These are phyloP conservation scores for Puccinia polysora DNA, from an alignment of 1,284 basidiomycete genomes.

Conservation along the genomic window DNA sequence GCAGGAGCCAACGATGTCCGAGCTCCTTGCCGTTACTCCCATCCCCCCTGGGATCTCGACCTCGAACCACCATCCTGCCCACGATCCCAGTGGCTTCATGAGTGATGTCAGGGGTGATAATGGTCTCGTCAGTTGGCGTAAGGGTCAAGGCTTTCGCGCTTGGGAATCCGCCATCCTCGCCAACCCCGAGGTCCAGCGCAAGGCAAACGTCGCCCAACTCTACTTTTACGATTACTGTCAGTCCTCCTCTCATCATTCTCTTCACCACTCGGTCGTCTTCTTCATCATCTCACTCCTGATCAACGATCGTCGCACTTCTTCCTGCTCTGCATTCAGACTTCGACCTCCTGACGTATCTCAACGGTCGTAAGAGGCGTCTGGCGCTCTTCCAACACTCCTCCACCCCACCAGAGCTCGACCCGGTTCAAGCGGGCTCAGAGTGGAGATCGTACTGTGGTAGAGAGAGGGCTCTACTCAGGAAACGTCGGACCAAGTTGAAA, in stretches of 20 bases:
- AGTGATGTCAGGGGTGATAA: constrained; percentile 39
- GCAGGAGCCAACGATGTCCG: constrained; percentile 42
- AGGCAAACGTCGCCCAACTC: constrained; percentile 89
- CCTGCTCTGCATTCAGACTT: constrained; percentile 53
- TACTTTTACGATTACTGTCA: constrained; percentile 60
- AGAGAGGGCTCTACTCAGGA: constrained; percentile 81
- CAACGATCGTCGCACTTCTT: constrained; percentile 11
- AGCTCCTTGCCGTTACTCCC: constrained; percentile 30
- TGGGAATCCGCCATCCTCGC: constrained; percentile 81
- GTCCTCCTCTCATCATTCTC: background rate
- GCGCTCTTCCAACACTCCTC: constrained; percentile 49
- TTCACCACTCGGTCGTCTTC: background rate
- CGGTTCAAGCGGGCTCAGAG: constrained; percentile 58
- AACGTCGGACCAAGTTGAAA: constrained; percentile 75
- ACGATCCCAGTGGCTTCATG: constrained; percentile 32
- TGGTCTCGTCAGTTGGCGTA: constrained; percentile 50
- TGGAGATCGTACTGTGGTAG: constrained; percentile 85
- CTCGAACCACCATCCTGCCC: too few species aligned
- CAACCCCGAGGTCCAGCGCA: constrained; percentile 77
- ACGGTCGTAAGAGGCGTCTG: constrained; percentile 73
- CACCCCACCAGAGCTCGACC: constrained; percentile 17
- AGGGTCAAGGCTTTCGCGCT: constrained; percentile 51
- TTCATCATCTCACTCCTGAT: constrained; percentile 42
- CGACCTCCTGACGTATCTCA: constrained; percentile 79
- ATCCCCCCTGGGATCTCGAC: background rate